phyloP scores from a whole-genome alignment of 805 yeast species.

The Nadsonia fulvescens region DNA sequence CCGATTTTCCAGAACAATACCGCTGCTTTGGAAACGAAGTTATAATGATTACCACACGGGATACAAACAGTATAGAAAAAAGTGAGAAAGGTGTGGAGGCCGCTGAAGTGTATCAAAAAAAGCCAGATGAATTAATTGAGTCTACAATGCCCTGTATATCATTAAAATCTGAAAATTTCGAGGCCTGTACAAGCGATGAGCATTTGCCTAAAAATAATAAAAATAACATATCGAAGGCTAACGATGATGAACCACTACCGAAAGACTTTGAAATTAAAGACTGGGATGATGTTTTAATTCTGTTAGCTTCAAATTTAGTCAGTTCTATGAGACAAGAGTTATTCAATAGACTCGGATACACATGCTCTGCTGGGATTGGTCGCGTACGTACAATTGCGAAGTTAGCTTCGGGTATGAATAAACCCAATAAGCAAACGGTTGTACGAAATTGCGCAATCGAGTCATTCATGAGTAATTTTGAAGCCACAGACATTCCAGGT shows the following conservation, averaged over 20 bases:
- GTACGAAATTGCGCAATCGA: slow-evolving; percentile 31
- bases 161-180: no score
- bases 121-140: no score
- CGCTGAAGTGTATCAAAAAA: no score
- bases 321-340: slow-evolving; percentile 36
- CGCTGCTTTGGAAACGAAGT: background rate
- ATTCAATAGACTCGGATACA: slow-evolving; percentile 43
- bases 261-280: slow-evolving; percentile 19
- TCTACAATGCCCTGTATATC: no score
- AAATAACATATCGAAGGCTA: no score
- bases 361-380: slow-evolving; percentile 80
- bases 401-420: slow-evolving; percentile 65
- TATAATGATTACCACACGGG: no score
- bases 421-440: slow-evolving; percentile 77
- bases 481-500: slow-evolving; percentile 66
- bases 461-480: slow-evolving; percentile 40
- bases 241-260: slow-evolving; percentile 1
- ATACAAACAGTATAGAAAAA: no score
- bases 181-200: no score
- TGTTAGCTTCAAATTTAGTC: slow-evolving; percentile 48
- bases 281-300: slow-evolving; percentile 69
- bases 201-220: no score
- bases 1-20: slow-evolving; percentile 4
- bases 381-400: slow-evolving; percentile 66
- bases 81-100: no score